Conservation (phyloP, 768 basidiomycete species). For the Myochromella boudieri region DNA sequence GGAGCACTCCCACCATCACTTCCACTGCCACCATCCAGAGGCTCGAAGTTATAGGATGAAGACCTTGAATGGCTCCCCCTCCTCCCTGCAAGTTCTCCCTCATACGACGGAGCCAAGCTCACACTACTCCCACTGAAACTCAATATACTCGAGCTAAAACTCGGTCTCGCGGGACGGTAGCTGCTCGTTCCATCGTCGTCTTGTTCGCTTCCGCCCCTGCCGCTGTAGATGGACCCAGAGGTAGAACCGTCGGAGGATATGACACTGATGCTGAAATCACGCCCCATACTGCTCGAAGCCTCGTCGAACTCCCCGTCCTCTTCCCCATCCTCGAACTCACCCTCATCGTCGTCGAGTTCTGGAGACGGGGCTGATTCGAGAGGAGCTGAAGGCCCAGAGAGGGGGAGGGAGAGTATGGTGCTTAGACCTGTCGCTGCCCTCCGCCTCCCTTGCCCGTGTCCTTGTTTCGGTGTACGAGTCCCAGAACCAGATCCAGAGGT, state of each 20-base stretch:
- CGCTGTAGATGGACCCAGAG: neutral
- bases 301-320: slow-evolving; percentile 15
- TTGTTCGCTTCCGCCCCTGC: slow-evolving; percentile 21
- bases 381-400: slow-evolving; percentile 9
- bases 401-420: slow-evolving; percentile 55
- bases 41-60: neutral
- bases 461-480: neutral
- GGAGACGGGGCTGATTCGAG: too few species aligned
- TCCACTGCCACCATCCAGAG: slow-evolving; percentile 8
- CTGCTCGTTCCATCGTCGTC: too few species aligned
- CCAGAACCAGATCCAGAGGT: neutral
- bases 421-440: slow-evolving; percentile 25
- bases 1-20: too few species aligned
- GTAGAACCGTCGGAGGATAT: too few species aligned
- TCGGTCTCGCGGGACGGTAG: too few species aligned
- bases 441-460: neutral
- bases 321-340: slow-evolving; percentile 18
- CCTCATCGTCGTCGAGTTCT: slow-evolving; percentile 3
- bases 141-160: neutral
- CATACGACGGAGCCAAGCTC: slow-evolving; percentile 29
- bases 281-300: too few species aligned
- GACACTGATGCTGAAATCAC: too few species aligned
- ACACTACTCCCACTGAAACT: slow-evolving; percentile 2
- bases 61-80: neutral
- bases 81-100: neutral